Conservation (phyloP, 2,329 filamentous ascomycete genomes). For the Capronia coronata region DNA sequence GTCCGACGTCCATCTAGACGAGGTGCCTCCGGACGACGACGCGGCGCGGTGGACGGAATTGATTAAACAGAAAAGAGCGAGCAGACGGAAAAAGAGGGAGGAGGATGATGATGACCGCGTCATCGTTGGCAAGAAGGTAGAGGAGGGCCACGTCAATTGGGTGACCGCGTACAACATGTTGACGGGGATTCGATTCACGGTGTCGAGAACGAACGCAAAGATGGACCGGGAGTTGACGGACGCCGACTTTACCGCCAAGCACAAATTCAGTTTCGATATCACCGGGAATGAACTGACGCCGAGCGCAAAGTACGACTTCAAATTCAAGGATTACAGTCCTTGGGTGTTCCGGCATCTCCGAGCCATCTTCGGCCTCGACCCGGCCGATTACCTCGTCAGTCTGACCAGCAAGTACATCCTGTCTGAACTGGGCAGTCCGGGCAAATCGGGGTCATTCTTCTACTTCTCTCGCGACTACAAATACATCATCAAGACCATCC, state of each 20-base stretch:
- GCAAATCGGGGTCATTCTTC: constrained; percentile 98
- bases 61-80: constrained; percentile 84
- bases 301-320: constrained; percentile 99
- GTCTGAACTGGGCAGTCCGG: constrained; percentile 91
- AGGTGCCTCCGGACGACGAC: constrained; percentile 80
- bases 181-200: constrained; percentile 93
- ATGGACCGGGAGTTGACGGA: constrained; percentile 83
- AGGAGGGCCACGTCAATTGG: constrained; percentile 95
- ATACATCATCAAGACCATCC: constrained; percentile 99
- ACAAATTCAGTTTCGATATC: constrained; percentile 98
- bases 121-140: constrained; percentile 92
- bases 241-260: constrained; percentile 85
- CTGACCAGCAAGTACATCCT: constrained; percentile 97
- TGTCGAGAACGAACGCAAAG: constrained; percentile 94
- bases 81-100: constrained; percentile 74
- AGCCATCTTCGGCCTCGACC: constrained; percentile 80
- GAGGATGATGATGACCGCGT: constrained; percentile 87
- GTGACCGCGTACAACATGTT: constrained; percentile 99
- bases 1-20: constrained; percentile 76
- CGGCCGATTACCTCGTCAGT: constrained; percentile 96
- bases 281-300: constrained; percentile 96
- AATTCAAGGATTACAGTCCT: constrained; percentile 99
- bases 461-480: constrained; percentile 99
- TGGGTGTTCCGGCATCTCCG: constrained; percentile 97
- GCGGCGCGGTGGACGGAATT: constrained; percentile 87